Base-by-base conservation (phyloP, 805 yeast genomes). In the Lachancea thermotolerans region DNA sequence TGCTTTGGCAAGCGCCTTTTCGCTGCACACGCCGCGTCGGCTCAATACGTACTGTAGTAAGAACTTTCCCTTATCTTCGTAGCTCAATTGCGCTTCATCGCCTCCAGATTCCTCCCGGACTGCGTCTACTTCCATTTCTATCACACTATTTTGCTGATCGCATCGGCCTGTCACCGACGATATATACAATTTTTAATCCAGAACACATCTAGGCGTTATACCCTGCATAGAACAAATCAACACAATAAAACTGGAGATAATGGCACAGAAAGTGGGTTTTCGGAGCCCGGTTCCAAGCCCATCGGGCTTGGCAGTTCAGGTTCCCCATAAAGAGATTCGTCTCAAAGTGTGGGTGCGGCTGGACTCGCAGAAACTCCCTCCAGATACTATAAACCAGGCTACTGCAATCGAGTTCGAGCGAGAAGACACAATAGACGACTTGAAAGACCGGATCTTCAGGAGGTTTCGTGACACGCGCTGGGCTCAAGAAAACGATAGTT, bases 391-490 rank as follows among this genome's bases (percentile, higher is more conserved):
- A 14, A 54, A 49, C 34, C 59, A 61, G 40, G 85, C 97, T 2
- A 86, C 96, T 0, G 77, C 95, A 1, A 65, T 90, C 6, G 59
- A 71, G 47, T 82, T 85, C 15, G 69, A 71, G 14, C 78, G 78
- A 28, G 58, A 63, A 16, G 91, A 85, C 57, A 73, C 89, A 1
- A 74, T 90, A 4, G 98, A 90, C 62, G 96, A 91, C 62, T 68
- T 90, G 54, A 90, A 90, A 57, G 67, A 73, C 10, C 73, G 78
- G 48, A 73, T 90, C 1, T 63, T 81, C 32, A 67, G 66, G 37
- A 85, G 82, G 54, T 84, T 62, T 21, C 51, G 44, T 33, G 17
- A 40, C 16, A 75, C 60, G 85, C 95, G 44, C 79, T 83, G 48
- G 74, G 86, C 2, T 58, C 83, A 45, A 85, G 80, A 3, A 60